Conservation (phyloP, 129 eudicot genomes). For the Sambucus nigra region DNA sequence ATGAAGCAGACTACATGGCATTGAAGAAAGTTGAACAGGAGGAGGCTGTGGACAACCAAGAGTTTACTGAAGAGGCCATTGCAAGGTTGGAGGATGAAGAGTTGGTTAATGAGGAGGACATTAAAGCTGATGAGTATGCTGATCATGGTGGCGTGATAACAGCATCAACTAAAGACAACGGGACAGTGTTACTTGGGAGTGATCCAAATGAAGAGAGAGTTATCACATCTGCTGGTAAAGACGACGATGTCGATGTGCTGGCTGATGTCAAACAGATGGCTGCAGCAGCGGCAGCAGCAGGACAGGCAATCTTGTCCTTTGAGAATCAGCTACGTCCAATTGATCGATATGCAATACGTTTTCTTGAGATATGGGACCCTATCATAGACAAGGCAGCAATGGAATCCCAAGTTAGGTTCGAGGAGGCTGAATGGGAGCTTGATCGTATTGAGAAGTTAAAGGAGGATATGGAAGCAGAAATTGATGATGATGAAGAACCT, state of each 20-base stretch:
- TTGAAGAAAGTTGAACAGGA: constrained; percentile 89
- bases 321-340: constrained; percentile 89
- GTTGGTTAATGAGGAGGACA: constrained; percentile 68
- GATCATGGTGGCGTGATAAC: constrained; percentile 30
- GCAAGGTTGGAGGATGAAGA: constrained; percentile 83
- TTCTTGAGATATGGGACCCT: constrained; percentile 91
- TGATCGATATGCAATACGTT: constrained; percentile 88
- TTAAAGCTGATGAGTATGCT: constrained; percentile 36
- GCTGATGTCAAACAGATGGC: constrained; percentile 97
- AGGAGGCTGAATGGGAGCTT: constrained; percentile 93
- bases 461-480: constrained; percentile 98
- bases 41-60: constrained; percentile 98
- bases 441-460: constrained; percentile 93
- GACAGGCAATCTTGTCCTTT: constrained; percentile 67
- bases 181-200: constrained; percentile 15
- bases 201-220: constrained; percentile 44
- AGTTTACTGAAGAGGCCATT: constrained; percentile 78
- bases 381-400: constrained; percentile 56
- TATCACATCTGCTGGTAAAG: constrained; percentile 36
- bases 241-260: constrained; percentile 83
- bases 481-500: constrained; percentile 96
- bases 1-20: constrained; percentile 99
- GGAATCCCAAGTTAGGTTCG: constrained; percentile 46
- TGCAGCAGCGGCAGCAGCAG: constrained; percentile 87
- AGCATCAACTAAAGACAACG: constrained; percentile 29